A percentile compares a stretch with the other conserved stretches of the same genome.
phyloP scores from a whole-genome alignment of 257 asterid species.

The Henckelia pumila region DNA sequence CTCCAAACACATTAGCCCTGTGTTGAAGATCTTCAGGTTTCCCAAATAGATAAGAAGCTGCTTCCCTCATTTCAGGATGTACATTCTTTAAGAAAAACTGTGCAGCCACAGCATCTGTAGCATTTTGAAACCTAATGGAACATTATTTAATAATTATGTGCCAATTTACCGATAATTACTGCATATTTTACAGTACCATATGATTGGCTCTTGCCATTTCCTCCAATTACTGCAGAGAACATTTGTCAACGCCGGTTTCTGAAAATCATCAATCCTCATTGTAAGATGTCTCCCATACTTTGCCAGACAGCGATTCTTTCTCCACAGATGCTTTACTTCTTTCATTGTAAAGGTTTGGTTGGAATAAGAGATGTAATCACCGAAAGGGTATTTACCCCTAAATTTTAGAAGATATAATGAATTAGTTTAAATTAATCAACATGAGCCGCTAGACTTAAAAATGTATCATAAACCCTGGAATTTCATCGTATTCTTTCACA shows the following conservation, averaged over 20 bases:
- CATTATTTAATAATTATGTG: conserved; percentile 12
- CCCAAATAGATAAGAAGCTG: conserved; percentile 79
- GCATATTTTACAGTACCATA: conserved; percentile 56
- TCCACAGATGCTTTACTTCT: conserved; percentile 97
- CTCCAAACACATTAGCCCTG: conserved; percentile 94
- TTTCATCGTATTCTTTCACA: too few relatives aligned
- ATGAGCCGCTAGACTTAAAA: conserved; percentile 10
- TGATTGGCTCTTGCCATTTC: conserved; percentile 82
- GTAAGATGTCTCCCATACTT: conserved; percentile 73
- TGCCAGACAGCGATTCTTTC: conserved; percentile 68
- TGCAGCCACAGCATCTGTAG: conserved; percentile 96
- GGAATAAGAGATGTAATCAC: conserved; percentile 80
- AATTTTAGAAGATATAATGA: conserved; percentile 25
- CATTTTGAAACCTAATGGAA: conserved; percentile 80
- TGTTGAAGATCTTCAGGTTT: conserved; percentile 59
- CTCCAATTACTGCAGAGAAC: conserved; percentile 95
- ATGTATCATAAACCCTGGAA: too few relatives aligned
- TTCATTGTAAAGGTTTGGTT: conserved; percentile 63
- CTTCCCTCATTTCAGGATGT: conserved; percentile 72
- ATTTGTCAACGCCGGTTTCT: conserved; percentile 62
- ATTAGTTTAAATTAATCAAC: conserved; percentile 21
- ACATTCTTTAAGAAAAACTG: conserved; percentile 88
- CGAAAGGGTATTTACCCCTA: conserved; percentile 90
- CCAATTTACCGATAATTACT: conserved; percentile 9
- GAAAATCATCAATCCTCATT: conserved; percentile 94